Evolutionary conservation across 352 stramenopile species (phyloP).

Genomic region (Phytophthora hibernalis): DNA sequence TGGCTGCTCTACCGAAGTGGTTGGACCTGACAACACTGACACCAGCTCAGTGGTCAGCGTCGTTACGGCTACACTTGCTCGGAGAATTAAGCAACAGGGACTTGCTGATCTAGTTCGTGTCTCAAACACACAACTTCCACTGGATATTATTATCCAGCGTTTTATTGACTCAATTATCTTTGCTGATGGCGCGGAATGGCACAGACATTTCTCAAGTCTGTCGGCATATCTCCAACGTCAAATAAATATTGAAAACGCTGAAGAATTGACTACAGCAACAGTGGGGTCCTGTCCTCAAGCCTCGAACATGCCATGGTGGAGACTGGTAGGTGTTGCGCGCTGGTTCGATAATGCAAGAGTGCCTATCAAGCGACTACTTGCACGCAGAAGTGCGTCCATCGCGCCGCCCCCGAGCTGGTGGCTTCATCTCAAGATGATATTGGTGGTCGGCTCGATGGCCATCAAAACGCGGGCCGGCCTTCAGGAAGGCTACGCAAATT

Average conservation of each 20-base stretch:
- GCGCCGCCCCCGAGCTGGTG: conserved; percentile 23
- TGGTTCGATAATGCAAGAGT: conserved; percentile 31
- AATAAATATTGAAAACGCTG: conserved; percentile 16
- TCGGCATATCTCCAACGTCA: conserved; percentile 33
- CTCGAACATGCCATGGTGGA: conserved; percentile 22
- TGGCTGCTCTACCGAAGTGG: conserved; percentile 22
- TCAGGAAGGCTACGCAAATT: conserved; percentile 20
- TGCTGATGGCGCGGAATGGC: conserved; percentile 20
- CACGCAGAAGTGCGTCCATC: conserved; percentile 22
- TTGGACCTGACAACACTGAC: neutral
- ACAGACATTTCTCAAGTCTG: conserved; percentile 19
- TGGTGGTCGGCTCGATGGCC: conserved; percentile 24
- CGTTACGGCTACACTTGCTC: conserved; percentile 7
- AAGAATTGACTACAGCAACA: conserved; percentile 17
- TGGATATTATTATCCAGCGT: conserved; percentile 29
- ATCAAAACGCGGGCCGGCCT: conserved; percentile 30
- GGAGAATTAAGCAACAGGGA: conserved; percentile 25
- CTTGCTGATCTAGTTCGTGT: conserved; percentile 18
- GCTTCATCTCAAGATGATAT: conserved; percentile 26
- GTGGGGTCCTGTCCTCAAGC: conserved; percentile 12
- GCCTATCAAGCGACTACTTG: conserved; percentile 24
- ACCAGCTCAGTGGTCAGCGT: conserved; percentile 2
- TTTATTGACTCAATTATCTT: conserved; percentile 29
- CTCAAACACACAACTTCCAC: conserved; percentile 14
- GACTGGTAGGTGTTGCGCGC: conserved; percentile 8